Evolutionary conservation across 108 stramenopile genomes (phyloP).

Genomic region (Bacterosira constricta): DNA sequence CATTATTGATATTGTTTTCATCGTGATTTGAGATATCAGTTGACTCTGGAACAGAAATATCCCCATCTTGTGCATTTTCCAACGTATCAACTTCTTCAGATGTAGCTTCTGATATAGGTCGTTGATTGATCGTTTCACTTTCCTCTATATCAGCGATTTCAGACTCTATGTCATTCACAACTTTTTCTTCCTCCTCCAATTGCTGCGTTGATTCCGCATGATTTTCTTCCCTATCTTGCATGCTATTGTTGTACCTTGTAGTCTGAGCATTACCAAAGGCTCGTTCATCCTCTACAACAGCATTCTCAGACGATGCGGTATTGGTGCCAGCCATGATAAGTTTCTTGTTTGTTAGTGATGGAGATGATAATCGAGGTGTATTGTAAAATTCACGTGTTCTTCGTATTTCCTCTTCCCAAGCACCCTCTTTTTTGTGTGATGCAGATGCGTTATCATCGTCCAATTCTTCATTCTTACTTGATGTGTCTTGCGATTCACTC

Average conservation of each 20-base stretch:
- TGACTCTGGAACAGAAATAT: neutral
- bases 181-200: neutral
- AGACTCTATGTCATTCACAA: no score
- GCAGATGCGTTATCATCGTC: no score
- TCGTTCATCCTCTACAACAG: neutral
- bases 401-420: constrained; percentile 4
- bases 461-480: no score
- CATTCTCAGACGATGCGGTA: neutral
- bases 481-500: neutral
- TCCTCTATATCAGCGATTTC: no score
- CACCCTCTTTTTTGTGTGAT: neutral
- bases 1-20: neutral
- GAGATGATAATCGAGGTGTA: neutral
- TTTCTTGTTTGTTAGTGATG: neutral
- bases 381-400: constrained; percentile 1
- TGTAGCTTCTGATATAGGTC: no score
- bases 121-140: no score
- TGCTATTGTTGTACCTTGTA: neutral
- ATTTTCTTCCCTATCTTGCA: neutral
- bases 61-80: neutral
- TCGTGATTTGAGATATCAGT: neutral
- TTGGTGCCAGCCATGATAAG: no score
- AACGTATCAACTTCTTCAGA: neutral
- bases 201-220: neutral
- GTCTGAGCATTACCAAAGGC: neutral